phyloP scores from a whole-genome alignment of 208 protist genomes.

The Porcisia hertigi region DNA sequence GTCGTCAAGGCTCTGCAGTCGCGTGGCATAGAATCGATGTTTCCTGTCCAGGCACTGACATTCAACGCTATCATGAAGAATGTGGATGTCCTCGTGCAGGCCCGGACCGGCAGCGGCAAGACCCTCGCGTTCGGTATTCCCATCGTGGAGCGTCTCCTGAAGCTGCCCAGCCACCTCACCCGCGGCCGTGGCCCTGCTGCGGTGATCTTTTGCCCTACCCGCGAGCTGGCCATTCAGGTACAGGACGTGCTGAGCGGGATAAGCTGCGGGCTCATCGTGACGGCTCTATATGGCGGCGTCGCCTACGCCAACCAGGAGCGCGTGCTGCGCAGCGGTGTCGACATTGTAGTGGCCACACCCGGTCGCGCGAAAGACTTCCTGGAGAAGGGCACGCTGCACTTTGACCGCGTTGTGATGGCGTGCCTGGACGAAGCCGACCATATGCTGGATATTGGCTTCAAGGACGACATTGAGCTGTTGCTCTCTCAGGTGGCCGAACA shows the following conservation, averaged over 20 bases:
- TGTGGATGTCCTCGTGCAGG: conserved; percentile 88
- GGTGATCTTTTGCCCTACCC: conserved; percentile 97
- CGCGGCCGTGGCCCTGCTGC: conserved; percentile 87
- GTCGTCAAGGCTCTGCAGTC: conserved; percentile 74
- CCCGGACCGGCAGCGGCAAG: conserved; percentile 94
- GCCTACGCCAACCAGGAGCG: conserved; percentile 93
- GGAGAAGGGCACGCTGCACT: conserved; percentile 93
- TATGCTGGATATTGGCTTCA: conserved; percentile 99
- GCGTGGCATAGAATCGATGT: conserved; percentile 86
- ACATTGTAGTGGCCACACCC: conserved; percentile 98
- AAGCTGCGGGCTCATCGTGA: conserved; percentile 93
- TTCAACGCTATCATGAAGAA: conserved; percentile 93
- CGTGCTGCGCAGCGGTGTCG: conserved; percentile 94
- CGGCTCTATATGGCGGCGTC: conserved; percentile 93
- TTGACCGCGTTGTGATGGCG: conserved; percentile 91
- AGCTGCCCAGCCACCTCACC: conserved; percentile 21
- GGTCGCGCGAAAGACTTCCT: conserved; percentile 99
- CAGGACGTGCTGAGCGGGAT: conserved; percentile 92
- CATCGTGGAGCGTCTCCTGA: conserved; percentile 79
- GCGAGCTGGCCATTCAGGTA: conserved; percentile 98
- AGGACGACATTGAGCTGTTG: conserved; percentile 95
- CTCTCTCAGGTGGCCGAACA: conserved; percentile 90
- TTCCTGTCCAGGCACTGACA: conserved; percentile 92
- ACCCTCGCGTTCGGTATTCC: conserved; percentile 95
- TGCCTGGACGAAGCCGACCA: conserved; percentile 99